phyloP scores from a whole-genome alignment of 441 rosid genomes.

The Melastoma candidum region DNA sequence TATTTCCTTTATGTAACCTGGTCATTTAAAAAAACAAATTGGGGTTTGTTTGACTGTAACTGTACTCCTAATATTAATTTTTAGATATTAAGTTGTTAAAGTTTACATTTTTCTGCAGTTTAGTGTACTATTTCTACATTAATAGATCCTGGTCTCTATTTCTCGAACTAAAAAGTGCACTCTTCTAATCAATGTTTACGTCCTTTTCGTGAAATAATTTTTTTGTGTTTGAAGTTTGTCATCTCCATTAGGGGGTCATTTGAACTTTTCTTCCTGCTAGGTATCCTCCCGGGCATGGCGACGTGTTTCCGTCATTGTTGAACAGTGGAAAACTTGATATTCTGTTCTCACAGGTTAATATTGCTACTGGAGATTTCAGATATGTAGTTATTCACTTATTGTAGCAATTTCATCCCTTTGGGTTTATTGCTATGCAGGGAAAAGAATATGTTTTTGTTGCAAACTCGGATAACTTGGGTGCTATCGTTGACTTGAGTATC shows the following conservation, averaged over 20 bases:
- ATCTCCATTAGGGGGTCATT: not conserved
- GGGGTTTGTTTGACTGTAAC: too few relatives aligned
- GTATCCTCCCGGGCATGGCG: constrained; percentile 84
- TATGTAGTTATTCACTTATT: not conserved
- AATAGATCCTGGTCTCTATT: too few relatives aligned
- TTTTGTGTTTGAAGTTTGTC: constrained; percentile 4
- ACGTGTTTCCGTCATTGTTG: constrained; percentile 51
- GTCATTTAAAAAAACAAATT: too few relatives aligned
- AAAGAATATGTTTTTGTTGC: constrained; percentile 72
- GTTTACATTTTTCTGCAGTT: too few relatives aligned
- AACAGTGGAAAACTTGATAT: constrained; percentile 67
- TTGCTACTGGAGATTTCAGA: not conserved
- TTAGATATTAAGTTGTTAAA: too few relatives aligned
- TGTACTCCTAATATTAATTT: too few relatives aligned
- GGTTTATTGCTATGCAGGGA: constrained; percentile 28
- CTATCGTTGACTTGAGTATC: constrained; percentile 65
- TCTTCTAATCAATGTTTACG: too few relatives aligned
- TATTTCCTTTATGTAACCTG: too few relatives aligned
- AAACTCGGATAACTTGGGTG: constrained; percentile 77
- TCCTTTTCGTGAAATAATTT: too few relatives aligned
- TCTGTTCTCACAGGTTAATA: constrained; percentile 46
- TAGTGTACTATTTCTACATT: too few relatives aligned
- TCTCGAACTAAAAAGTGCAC: constrained; percentile 1
- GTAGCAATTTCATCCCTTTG: not conserved
- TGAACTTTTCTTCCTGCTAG: constrained; percentile 14